Conservation (phyloP, 805 yeast species). For the Ogataea pini region DNA sequence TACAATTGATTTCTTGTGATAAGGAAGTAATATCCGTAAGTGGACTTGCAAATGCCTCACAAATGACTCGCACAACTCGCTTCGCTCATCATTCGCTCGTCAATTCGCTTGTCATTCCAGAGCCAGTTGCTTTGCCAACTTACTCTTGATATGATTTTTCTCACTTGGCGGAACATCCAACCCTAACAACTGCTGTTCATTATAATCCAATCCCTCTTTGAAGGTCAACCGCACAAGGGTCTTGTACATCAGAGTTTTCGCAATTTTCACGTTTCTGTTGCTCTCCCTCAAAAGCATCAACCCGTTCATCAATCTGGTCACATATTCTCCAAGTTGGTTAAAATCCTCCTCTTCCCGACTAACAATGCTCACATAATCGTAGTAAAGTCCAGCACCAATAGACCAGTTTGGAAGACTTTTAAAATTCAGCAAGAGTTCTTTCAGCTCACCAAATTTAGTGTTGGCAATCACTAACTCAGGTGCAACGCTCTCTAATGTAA, state of each 20-base stretch:
- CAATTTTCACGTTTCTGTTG: conserved; percentile 44
- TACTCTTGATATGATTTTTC: conserved; percentile 36
- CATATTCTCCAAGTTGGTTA: conserved; percentile 20
- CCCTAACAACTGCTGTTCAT: conserved; percentile 37
- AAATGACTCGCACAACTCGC: background rate
- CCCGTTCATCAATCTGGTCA: conserved; percentile 46
- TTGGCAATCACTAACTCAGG: conserved; percentile 68
- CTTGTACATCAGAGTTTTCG: conserved; percentile 54
- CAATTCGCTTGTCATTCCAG: too few species aligned
- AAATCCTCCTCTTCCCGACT: conserved; percentile 15
- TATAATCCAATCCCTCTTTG: conserved; percentile 29
- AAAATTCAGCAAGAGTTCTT: conserved; percentile 47
- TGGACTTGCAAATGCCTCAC: too few species aligned
- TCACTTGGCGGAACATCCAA: conserved; percentile 51
- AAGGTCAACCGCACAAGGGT: conserved; percentile 45
- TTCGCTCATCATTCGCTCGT: background rate
- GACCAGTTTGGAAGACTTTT: conserved; percentile 47
- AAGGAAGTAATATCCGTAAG: too few species aligned
- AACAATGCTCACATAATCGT: conserved; percentile 45
- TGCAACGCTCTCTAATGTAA: conserved; percentile 60
- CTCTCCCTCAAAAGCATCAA: conserved; percentile 43
- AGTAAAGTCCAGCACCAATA: conserved; percentile 59
- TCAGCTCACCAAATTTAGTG: conserved; percentile 31
- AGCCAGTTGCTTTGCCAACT: conserved; percentile 17
- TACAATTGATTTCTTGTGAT: too few species aligned